Evolutionary conservation across 257 asterid genomes (phyloP), one percentile per base, ranked within the genome.

Genomic region (Capsicum chinense): DNA sequence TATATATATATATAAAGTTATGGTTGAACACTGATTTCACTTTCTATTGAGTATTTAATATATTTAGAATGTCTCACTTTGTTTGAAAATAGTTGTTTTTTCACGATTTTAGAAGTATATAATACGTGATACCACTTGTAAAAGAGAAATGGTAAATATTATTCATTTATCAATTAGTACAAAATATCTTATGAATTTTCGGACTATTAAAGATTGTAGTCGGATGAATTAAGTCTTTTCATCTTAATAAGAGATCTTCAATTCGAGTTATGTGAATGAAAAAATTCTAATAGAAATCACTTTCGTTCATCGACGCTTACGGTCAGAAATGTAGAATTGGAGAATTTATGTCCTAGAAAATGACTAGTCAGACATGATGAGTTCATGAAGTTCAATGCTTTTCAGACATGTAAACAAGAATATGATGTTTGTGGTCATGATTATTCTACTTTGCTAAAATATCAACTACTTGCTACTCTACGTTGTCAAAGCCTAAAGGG

Each of bases 331-430:
- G 2, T 21, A 67, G 8, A 8, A 76, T 13, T 52, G 19, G 44
- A 76, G 47, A 52, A 52, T 76, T 14, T 76, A 76, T 50, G 81
- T 52, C 48, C 1, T 5, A 76, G 81, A 76, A 52, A 50, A 52
- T 13, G 63, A 76, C 81, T 21, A 21, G 81, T 52, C 81, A 12
- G 21, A 26, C 44, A 71, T 71, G 37, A n/a, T 71, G 79, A 70
- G 9, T 70, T 42, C 57, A 70, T 4, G 44, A 73, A 73, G 81
- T 21, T 74, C 44, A 50, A 50, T 76, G 63, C 81, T 76, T 69
- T 76, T 26, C 14, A 76, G 81, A 74, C 47, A 50, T 74, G 63
- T 74, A 74, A 74, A 74, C 21, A 52, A 76, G 62, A 74, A 21
- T 44, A 76, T 52, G 48, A 76, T 52, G 81, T 52, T 12, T 76